Percentiles rank a stretch among this genome's conserved stretches.
These are phyloP conservation scores for Yamadazyma friedrichii DNA, from an alignment of 1,139 yeast genomes.

Conservation along the genomic window DNA sequence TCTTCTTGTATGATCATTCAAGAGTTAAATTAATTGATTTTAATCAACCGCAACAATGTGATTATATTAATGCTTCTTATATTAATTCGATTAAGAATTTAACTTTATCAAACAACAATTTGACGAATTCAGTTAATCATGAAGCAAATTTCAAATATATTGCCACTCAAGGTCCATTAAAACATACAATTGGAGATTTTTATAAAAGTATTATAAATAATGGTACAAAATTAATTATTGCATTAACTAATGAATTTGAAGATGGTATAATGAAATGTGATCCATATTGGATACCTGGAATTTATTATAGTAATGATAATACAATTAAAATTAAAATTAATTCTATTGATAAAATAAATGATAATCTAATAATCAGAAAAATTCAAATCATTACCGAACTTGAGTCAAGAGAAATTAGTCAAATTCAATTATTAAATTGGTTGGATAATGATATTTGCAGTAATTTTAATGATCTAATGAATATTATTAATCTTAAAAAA, in stretches of 20 bases:
- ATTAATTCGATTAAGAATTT: constrained; percentile 25
- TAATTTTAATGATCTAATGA: constrained; percentile 40
- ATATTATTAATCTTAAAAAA: constrained; percentile 40
- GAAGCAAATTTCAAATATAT: constrained; percentile 44
- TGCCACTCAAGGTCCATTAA: constrained; percentile 86
- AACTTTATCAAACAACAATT: not conserved
- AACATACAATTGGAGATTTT: constrained; percentile 74
- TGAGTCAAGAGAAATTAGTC: constrained; percentile 28
- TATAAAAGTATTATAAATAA: constrained; percentile 67
- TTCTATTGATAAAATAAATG: constrained; percentile 18
- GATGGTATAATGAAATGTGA: constrained; percentile 55
- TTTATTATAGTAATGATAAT: constrained; percentile 38
- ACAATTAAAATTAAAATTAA: constrained; percentile 28
- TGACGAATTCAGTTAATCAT: constrained; percentile 14
- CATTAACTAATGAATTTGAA: constrained; percentile 53
- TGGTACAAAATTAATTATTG: constrained; percentile 39
- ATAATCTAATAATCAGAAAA: constrained; percentile 31
- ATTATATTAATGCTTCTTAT: constrained; percentile 25
- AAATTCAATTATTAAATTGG: constrained; percentile 52
- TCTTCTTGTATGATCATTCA: constrained; percentile 79
- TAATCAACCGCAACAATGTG: constrained; percentile 18
- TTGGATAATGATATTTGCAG: constrained; percentile 50
- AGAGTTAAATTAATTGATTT: constrained; percentile 52
- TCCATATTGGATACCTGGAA: constrained; percentile 53
- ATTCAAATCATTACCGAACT: constrained; percentile 31